A percentile compares a stretch with the other conserved stretches of the same genome.
Conservation (phyloP, 2,329 filamentous ascomycete species). For the Arthrocladium fulminans region DNA sequence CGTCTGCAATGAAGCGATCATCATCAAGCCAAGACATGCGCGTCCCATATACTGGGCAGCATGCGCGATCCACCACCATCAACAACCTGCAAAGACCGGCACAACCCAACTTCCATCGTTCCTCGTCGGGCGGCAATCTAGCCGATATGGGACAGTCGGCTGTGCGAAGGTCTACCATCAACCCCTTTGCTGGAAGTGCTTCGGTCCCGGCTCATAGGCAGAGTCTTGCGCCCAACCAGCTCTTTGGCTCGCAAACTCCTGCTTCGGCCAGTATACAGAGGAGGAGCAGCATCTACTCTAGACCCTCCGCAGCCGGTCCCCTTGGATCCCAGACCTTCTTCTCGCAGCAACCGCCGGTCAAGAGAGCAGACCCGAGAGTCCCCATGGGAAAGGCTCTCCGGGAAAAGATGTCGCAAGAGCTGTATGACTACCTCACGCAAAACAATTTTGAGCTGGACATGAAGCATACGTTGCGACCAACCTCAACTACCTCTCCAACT, state of each 20-base stretch:
- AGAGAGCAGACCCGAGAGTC: conserved; percentile 77
- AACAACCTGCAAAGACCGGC: conserved; percentile 74
- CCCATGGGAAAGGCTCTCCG: conserved; percentile 74
- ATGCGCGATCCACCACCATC: conserved; percentile 76
- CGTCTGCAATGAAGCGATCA: conserved; percentile 88
- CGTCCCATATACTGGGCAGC: conserved; percentile 57
- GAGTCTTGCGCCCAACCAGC: conserved; percentile 56
- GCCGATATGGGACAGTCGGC: conserved; percentile 73
- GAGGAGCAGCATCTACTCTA: conserved; percentile 74
- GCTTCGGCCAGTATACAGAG: conserved; percentile 49
- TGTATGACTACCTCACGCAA: conserved; percentile 82
- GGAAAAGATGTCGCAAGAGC: conserved; percentile 72
- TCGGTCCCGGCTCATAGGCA: conserved; percentile 43
- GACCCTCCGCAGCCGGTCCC: conserved; percentile 60
- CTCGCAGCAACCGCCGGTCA: conserved; percentile 71
- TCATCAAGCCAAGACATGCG: conserved; percentile 64
- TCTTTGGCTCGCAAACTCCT: conserved; percentile 42
- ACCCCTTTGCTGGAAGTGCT: conserved; percentile 47
- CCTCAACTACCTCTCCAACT: conserved; percentile 85
- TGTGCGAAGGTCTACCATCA: conserved; percentile 69
- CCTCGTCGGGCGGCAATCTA: conserved; percentile 73
- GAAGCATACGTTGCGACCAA: conserved; percentile 85
- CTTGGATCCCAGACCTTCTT: conserved; percentile 87
- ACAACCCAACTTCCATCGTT: conserved; percentile 78
- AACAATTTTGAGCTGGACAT: conserved; percentile 98